Evolutionary conservation across 2,329 filamentous ascomycete species (phyloP).

Genomic region (Fusarium sp.): DNA sequence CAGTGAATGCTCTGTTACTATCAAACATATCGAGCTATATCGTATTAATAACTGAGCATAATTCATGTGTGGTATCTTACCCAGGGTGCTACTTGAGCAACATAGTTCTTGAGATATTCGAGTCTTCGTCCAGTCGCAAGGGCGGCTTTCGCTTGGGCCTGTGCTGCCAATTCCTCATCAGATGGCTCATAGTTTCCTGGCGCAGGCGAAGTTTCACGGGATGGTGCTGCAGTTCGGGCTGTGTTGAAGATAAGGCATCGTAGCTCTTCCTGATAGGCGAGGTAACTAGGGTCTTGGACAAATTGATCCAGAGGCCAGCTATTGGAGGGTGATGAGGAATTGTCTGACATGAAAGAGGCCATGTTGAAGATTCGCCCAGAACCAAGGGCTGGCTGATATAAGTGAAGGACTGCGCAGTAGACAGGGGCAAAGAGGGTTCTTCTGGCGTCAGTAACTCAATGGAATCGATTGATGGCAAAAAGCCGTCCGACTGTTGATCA

Average conservation of each 20-base stretch:
- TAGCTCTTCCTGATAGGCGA: conserved; percentile 59
- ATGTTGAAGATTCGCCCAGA: not conserved
- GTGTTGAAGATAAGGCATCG: conserved; percentile 59
- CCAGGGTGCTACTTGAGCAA: conserved; percentile 65
- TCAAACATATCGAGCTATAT: conserved; percentile 68
- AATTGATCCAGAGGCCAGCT: conserved; percentile 51
- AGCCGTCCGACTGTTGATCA: not conserved
- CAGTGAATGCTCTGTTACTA: conserved; percentile 61
- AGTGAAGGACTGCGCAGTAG: not conserved
- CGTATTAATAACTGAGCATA: not conserved
- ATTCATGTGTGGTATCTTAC: conserved; percentile 37
- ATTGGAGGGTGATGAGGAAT: conserved; percentile 44
- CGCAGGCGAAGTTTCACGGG: conserved; percentile 52
- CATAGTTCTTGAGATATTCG: conserved; percentile 60
- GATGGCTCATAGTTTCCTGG: conserved; percentile 33
- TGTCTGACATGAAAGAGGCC: conserved; percentile 31
- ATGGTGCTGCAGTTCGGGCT: conserved; percentile 56
- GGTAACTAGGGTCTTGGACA: conserved; percentile 54
- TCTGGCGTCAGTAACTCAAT: not conserved
- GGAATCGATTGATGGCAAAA: not conserved
- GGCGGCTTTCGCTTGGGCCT: conserved; percentile 40
- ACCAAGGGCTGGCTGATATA: not conserved
- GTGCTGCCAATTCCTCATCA: conserved; percentile 33
- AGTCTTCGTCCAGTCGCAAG: conserved; percentile 50
- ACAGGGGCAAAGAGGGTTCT: not conserved